Percentiles rank a stretch among this genome's conserved stretches.
phyloP scores from a whole-genome alignment of 192 early-diverging fungal genomes.

The Backusella westeae region DNA sequence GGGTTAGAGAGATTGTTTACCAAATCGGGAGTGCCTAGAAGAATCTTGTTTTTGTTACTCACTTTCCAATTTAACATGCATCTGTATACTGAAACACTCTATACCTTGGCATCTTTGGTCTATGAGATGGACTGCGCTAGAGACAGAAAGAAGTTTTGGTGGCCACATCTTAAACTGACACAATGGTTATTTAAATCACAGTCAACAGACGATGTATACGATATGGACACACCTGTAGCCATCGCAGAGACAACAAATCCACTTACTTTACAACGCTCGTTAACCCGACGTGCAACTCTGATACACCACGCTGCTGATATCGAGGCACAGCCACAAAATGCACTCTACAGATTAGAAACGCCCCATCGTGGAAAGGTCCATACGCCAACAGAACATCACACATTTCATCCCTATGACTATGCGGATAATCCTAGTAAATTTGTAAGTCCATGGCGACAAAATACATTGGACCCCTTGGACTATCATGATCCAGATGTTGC shows the following conservation, averaged over 20 bases:
- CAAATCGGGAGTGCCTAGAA: slow-evolving; percentile 11
- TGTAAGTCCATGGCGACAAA: neutral
- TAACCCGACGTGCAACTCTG: slow-evolving; percentile 1
- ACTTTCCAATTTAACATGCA: slow-evolving; percentile 29
- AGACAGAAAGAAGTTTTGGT: slow-evolving; percentile 20
- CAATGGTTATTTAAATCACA: slow-evolving; percentile 7
- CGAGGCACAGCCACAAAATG: neutral
- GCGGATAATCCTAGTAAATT: neutral
- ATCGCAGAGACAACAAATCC: slow-evolving; percentile 6
- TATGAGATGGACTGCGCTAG: slow-evolving; percentile 26
- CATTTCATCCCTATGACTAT: neutral
- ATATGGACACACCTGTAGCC: slow-evolving; percentile 10
- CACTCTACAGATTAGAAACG: neutral
- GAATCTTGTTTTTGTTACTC: slow-evolving; percentile 23
- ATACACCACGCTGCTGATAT: neutral
- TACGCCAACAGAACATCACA: neutral
- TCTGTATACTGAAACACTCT: slow-evolving; percentile 26
- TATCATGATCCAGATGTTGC: slow-evolving; percentile 37
- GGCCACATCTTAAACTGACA: slow-evolving; percentile 11
- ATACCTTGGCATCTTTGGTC: slow-evolving; percentile 25
- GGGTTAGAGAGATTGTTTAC: slow-evolving; percentile 15
- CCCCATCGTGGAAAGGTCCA: neutral
- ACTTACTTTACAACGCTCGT: slow-evolving; percentile 7
- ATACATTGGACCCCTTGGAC: slow-evolving; percentile 11
- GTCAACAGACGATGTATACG: slow-evolving; percentile 3